phyloP scores from a whole-genome alignment of 768 basidiomycete genomes.

The Podaxis rugospora region DNA sequence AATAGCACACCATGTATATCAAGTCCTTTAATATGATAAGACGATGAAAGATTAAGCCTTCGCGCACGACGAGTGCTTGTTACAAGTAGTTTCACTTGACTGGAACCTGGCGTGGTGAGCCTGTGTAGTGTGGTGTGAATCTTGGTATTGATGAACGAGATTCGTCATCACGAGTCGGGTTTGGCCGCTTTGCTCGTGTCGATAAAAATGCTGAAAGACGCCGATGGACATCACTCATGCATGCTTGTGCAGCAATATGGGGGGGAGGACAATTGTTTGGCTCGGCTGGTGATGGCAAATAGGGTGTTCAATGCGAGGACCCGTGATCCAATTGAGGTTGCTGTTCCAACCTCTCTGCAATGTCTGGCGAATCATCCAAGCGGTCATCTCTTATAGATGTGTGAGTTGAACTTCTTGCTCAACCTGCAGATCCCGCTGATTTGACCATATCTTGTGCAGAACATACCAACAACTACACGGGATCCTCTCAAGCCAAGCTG shows the following conservation, averaged over 20 bases:
- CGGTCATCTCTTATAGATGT: slow-evolving; percentile 17
- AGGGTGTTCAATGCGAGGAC: not conserved
- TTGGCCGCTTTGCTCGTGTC: not conserved
- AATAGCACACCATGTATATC: not conserved
- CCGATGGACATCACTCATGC: not conserved
- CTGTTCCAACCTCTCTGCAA: not conserved
- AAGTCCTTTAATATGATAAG: not conserved
- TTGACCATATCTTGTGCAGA: slow-evolving; percentile 25
- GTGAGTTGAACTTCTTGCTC: slow-evolving; percentile 4
- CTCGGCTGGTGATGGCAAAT: not conserved
- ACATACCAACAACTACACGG: slow-evolving; percentile 59
- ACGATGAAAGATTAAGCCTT: not conserved
- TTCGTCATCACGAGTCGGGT: not conserved
- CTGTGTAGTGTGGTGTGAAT: not conserved
- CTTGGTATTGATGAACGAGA: not conserved
- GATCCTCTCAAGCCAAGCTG: slow-evolving; percentile 49
- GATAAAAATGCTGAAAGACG: not conserved
- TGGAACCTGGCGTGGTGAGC: not conserved
- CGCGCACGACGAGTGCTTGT: not conserved
- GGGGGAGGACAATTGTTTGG: not conserved
- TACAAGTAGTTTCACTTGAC: not conserved
- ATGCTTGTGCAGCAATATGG: not conserved
- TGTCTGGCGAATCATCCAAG: slow-evolving; percentile 12
- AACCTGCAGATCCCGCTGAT: not conserved
- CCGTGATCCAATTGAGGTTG: too few species aligned